Evolutionary conservation across 495 filamentous ascomycete species (phyloP), one percentile per base, ranked within the genome.

Genomic region (Neurospora sp.): DNA sequence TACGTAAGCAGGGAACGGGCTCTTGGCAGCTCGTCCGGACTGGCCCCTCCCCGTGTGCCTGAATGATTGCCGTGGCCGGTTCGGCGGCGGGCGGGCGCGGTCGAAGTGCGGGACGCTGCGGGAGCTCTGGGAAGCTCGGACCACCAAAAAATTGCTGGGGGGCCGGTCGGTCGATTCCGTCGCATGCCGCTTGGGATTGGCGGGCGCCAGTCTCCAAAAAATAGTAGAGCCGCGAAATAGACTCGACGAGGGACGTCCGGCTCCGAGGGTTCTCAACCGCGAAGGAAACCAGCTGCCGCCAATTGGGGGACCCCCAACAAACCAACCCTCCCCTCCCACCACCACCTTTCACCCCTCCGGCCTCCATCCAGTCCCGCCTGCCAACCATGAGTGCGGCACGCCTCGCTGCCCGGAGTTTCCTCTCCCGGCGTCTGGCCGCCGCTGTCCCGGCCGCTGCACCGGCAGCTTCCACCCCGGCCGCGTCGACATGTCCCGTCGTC

Each of bases 361-460:
- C 12, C 12, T 66, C 27, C 27, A 73, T 72, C 31, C 70, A 70
- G 69, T 73, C 48, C 38, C 7, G 10, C 23, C 62, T 41, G 69
- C 70, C 70, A 74, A 77, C 74, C 44, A 83, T 83, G 81, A 82
- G 78, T 73, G 75, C 75, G 71, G 77, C 81, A 76, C 78, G 81
- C 42, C 77, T 81, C 69, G 77, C 70, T 23, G 78, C 77, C 74
- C 77, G 80, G 77, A 79, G 78, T 69, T 72, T 83, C 39, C 18
- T 81, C 77, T 78, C 78, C 72, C 73, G 76, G 77, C 73, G 75
- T 77, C 75, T 81, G 75, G 76, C 74, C 39, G 72, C 70, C 31
- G 46, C 72, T 70, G 59, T 70, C 14, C 20, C 72, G 39, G 70
- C 69, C 35, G 70, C 77, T 59, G 39, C 76, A 44, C 37, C 72